These are phyloP conservation scores for Sistotremastrum niveocremeum DNA, from an alignment of 768 basidiomycete genomes.

Conservation along the genomic window DNA sequence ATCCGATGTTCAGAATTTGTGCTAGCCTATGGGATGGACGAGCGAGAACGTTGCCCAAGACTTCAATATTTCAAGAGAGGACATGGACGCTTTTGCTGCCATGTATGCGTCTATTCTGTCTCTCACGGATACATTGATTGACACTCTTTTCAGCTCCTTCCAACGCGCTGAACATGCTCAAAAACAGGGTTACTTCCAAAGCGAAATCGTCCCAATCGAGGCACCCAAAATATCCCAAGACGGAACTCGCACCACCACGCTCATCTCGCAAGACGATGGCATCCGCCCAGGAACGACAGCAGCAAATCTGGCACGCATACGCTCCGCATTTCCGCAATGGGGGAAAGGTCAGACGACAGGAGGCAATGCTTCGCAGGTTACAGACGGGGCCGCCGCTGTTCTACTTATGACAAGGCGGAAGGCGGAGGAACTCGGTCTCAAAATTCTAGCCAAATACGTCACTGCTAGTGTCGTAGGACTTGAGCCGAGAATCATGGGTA, in stretches of 20 bases:
- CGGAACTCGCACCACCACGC: slow-evolving; percentile 4
- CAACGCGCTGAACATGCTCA: slow-evolving; percentile 72
- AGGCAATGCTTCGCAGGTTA: slow-evolving; percentile 80
- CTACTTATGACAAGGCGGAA: slow-evolving; percentile 67
- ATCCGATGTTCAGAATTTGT: slow-evolving; percentile 22
- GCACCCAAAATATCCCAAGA: slow-evolving; percentile 55
- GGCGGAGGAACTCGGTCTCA: slow-evolving; percentile 73
- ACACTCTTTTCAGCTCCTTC: slow-evolving; percentile 35
- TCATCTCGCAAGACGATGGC: slow-evolving; percentile 48
- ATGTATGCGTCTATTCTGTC: slow-evolving; percentile 6
- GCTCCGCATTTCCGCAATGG: slow-evolving; percentile 62
- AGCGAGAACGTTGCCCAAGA: slow-evolving; percentile 85
- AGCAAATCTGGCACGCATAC: slow-evolving; percentile 66
- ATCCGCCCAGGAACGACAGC: slow-evolving; percentile 74
- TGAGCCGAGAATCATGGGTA: slow-evolving; percentile 80
- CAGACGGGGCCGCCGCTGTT: slow-evolving; percentile 87
- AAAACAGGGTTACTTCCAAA: slow-evolving; percentile 68
- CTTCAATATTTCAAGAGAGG: slow-evolving; percentile 55
- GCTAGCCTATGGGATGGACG: slow-evolving; percentile 69
- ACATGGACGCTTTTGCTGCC: slow-evolving; percentile 81
- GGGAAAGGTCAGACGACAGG: slow-evolving; percentile 62
- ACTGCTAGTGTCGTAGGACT: slow-evolving; percentile 61
- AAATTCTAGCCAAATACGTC: slow-evolving; percentile 78
- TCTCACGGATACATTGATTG: no score
- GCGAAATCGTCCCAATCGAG: slow-evolving; percentile 76